Conservation (phyloP, 345 rosid genomes). For the Corymbia maculata region DNA sequence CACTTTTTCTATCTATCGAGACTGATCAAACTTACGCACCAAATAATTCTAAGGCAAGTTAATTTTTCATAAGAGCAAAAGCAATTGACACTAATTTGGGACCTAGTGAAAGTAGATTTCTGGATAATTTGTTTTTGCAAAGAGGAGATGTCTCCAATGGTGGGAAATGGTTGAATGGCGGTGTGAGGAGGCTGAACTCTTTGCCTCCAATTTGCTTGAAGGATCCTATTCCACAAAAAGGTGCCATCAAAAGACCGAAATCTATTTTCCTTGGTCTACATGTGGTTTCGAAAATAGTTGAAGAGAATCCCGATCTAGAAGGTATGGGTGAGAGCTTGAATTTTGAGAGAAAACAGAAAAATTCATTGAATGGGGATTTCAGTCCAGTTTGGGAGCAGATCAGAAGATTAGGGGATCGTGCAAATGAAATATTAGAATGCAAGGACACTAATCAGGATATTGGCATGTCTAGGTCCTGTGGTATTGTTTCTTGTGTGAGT, state of each 20-base stretch:
- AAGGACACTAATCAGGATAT: slow-evolving; percentile 11
- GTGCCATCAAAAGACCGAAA: neutral
- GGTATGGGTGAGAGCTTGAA: slow-evolving; percentile 9
- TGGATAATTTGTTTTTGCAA: slow-evolving; percentile 26
- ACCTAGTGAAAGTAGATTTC: slow-evolving; percentile 26
- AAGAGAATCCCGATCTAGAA: neutral
- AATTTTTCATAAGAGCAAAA: too few relatives aligned
- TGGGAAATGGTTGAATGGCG: slow-evolving; percentile 6
- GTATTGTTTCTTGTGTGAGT: slow-evolving; percentile 13
- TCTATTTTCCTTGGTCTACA: neutral
- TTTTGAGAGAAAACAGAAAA: slow-evolving; percentile 13
- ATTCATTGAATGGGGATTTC: slow-evolving; percentile 18
- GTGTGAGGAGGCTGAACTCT: slow-evolving; percentile 26
- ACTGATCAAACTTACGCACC: too few relatives aligned
- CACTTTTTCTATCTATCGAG: too few relatives aligned
- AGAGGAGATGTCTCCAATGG: slow-evolving; percentile 12
- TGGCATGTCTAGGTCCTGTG: slow-evolving; percentile 5
- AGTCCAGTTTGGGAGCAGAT: slow-evolving; percentile 51
- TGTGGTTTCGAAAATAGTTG: neutral
- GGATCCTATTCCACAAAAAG: slow-evolving; percentile 14
- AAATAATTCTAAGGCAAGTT: too few relatives aligned
- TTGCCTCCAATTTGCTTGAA: slow-evolving; percentile 9
- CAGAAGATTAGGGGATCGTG: slow-evolving; percentile 36
- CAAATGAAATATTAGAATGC: slow-evolving; percentile 29
- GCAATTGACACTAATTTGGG: slow-evolving; percentile 44